Percentiles rank a stretch among this genome's conserved stretches.
These are phyloP conservation scores for Pachysolen tannophilus DNA, from an alignment of 805 yeast genomes.

Conservation along the genomic window DNA sequence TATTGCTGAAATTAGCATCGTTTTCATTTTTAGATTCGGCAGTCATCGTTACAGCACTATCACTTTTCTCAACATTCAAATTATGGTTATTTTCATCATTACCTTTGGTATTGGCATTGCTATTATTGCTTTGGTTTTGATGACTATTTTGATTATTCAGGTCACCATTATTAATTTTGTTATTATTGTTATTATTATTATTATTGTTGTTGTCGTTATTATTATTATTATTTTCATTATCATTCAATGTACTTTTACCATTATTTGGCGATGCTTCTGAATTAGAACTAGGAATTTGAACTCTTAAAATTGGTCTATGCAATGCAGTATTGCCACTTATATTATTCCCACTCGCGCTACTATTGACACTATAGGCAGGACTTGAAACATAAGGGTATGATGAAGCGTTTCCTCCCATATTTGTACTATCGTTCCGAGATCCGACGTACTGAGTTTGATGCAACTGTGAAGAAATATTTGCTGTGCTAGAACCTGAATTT, in stretches of 20 bases:
- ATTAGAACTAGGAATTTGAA: conserved; percentile 48
- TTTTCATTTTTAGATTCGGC: conserved; percentile 23
- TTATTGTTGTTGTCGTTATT: not conserved
- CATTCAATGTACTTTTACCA: not conserved
- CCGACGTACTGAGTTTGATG: too few relatives aligned
- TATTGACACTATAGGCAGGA: conserved; percentile 13
- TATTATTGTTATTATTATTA: conserved; percentile 14
- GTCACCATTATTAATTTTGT: conserved; percentile 20
- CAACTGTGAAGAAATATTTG: too few relatives aligned
- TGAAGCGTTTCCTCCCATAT: too few relatives aligned
- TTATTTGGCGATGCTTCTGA: too few relatives aligned
- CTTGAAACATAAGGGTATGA: too few relatives aligned
- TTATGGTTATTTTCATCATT: too few relatives aligned
- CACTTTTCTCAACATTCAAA: conserved; percentile 21
- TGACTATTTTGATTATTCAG: too few relatives aligned
- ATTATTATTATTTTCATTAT: conserved; percentile 20
- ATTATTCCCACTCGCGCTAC: conserved; percentile 11
- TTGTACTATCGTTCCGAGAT: too few relatives aligned
- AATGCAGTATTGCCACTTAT: not conserved
- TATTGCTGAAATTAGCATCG: too few relatives aligned
- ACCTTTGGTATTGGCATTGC: too few relatives aligned
- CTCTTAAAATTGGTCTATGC: conserved; percentile 50
- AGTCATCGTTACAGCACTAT: conserved; percentile 37
- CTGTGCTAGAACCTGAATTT: too few relatives aligned
- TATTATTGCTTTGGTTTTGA: too few relatives aligned